phyloP scores from a whole-genome alignment of 345 rosid species.

The Aquilaria yunnanensis region DNA sequence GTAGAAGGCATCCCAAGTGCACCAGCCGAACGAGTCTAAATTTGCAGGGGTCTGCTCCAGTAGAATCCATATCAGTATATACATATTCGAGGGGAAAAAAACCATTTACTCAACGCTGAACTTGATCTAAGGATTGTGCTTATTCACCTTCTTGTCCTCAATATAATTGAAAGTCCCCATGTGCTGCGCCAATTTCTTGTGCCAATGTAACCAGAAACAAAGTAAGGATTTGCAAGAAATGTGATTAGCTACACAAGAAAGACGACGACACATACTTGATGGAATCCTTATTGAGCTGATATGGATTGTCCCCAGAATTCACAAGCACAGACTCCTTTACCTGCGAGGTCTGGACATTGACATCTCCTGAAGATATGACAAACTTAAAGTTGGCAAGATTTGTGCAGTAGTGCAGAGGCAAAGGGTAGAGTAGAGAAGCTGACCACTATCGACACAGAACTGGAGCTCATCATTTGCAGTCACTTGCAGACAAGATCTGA shows the following conservation, averaged over 20 bases:
- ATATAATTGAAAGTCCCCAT: constrained; percentile 50
- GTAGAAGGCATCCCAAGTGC: constrained; percentile 80
- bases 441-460: constrained; percentile 58
- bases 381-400: background rate
- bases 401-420: background rate
- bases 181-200: constrained; percentile 48
- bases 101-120: background rate
- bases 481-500: constrained; percentile 51
- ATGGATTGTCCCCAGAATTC: constrained; percentile 54
- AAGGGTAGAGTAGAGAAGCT: background rate
- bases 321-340: constrained; percentile 41
- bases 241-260: background rate
- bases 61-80: constrained; percentile 1
- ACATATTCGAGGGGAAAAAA: background rate
- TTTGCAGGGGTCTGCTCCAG: constrained; percentile 41
- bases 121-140: background rate
- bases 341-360: constrained; percentile 28
- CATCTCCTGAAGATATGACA: constrained; percentile 36
- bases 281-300: constrained; percentile 46
- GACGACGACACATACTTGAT: constrained; percentile 29
- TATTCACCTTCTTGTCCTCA: constrained; percentile 46
- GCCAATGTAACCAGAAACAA: constrained; percentile 1
- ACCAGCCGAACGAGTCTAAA: constrained; percentile 70
- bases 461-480: constrained; percentile 43
- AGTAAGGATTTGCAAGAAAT: background rate